These are phyloP conservation scores for Pseudogymnoascus sp. DNA, from an alignment of 2,329 filamentous ascomycete genomes.

Conservation along the genomic window DNA sequence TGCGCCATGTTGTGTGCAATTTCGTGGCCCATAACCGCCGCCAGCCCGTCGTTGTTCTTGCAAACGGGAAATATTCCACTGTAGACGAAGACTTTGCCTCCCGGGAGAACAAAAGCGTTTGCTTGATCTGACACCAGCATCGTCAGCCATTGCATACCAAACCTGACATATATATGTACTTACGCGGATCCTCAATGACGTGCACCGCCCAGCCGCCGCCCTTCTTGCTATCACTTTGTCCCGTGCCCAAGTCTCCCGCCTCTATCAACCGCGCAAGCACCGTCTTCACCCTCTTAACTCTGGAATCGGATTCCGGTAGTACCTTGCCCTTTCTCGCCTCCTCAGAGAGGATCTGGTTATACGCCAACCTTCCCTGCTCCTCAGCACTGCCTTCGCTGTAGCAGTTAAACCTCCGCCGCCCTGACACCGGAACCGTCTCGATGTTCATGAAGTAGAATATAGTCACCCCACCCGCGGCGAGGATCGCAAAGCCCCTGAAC, in stretches of 20 bases:
- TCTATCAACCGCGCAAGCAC: conserved; percentile 63
- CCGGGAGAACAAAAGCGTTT: conserved; percentile 74
- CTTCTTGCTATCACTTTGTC: conserved; percentile 25
- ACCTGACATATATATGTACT: conserved; percentile 18
- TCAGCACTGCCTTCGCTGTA: conserved; percentile 50
- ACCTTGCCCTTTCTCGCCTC: conserved; percentile 44
- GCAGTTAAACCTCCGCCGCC: conserved; percentile 67
- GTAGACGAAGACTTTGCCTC: conserved; percentile 74
- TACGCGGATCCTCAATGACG: conserved; percentile 62
- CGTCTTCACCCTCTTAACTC: conserved; percentile 49
- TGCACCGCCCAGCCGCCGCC: conserved; percentile 60
- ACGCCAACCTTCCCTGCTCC: conserved; percentile 45
- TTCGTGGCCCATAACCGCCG: conserved; percentile 72
- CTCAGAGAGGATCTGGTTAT: conserved; percentile 50
- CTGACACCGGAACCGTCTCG: conserved; percentile 66
- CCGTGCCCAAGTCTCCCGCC: conserved; percentile 49
- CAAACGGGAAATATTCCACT: conserved; percentile 66
- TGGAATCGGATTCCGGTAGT: conserved; percentile 53
- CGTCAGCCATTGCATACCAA: not conserved
- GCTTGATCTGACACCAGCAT: conserved; percentile 28
- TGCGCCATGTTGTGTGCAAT: conserved; percentile 70
- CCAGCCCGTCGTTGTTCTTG: conserved; percentile 60
- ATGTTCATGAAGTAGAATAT: conserved; percentile 62
- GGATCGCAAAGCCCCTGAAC: conserved; percentile 35
- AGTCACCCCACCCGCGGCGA: conserved; percentile 34